Evolutionary conservation across 2,329 filamentous ascomycete genomes (phyloP), one percentile per base, ranked within the genome.

Genomic region (Scedosporium apiospermum): DNA sequence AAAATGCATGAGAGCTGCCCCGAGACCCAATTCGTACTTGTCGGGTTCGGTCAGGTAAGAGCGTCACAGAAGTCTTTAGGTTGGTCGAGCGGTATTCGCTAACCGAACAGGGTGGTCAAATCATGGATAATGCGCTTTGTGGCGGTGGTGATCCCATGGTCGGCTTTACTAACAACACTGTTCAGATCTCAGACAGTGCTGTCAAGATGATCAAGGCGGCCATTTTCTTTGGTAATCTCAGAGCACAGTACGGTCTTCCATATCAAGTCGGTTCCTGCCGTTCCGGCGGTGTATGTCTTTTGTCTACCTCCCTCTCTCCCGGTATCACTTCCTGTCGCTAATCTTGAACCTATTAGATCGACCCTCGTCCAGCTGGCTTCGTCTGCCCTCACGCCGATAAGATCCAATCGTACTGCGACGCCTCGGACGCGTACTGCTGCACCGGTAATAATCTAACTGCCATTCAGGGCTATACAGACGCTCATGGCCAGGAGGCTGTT

Each of bases 151-250:
- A 82, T 30, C 60, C 49, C 30, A 78, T 77, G 21, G 71, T 78
- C 59, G 77, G 78, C 30, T 76, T 77, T 64, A 70, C 74, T 1
- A 76, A 76, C 57, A 76, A 78, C 1, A 73, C 75, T 0, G 73
- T 78, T 0, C 73, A 74, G 1, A 70, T 83, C 4, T 75, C 74
- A 1, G 73, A 77, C 0, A 76, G 74, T 5, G 81, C 83, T 3
- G 71, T 85, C 6, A 73, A 72, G 3, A 79, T 80, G 69, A 80
- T 88, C 67, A 86, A 86, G 71, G 86, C 83, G 0, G 83, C 80
- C 14, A 86, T 88, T 66, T 83, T 87, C 70, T 82, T 88, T 79
- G 86, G 86, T 6, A 80, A 86, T 67, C 87, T 86, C 3, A 77
- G 84, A 63, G 82, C 83, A 67, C 74, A 78, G 6, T 71, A 73